Conservation (phyloP, 2,329 filamentous ascomycete genomes). For the Macrophomina pseudophaseolina region DNA sequence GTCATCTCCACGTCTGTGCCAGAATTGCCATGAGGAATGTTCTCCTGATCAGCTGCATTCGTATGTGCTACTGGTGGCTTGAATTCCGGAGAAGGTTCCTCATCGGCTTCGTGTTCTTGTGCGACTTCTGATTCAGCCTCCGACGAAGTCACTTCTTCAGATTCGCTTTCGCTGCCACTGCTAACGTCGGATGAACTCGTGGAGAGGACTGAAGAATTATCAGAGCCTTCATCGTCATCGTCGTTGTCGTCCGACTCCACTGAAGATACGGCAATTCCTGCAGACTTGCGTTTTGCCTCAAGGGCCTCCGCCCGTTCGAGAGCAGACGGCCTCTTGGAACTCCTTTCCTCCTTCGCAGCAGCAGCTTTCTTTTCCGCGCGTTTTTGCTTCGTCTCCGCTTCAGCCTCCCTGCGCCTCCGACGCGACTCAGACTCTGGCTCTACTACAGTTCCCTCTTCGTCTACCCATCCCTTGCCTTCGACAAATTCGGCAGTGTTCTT, state of each 20-base stretch:
- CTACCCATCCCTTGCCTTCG: constrained; percentile 87
- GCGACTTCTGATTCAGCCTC: constrained; percentile 32
- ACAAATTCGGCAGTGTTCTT: constrained; percentile 69
- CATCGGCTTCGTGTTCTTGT: constrained; percentile 31
- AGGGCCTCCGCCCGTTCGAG: constrained; percentile 16
- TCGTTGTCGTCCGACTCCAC: constrained; percentile 15
- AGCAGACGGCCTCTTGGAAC: constrained; percentile 28
- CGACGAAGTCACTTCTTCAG: constrained; percentile 28
- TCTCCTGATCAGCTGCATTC: constrained; percentile 28
- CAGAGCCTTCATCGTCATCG: constrained; percentile 21
- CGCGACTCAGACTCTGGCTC: constrained; percentile 55
- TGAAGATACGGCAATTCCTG: not conserved
- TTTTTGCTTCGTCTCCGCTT: constrained; percentile 25
- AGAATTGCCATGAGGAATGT: constrained; percentile 17
- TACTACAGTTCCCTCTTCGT: constrained; percentile 76
- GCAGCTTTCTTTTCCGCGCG: constrained; percentile 3
- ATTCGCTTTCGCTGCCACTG: constrained; percentile 26
- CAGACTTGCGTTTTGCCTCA: constrained; percentile 8
- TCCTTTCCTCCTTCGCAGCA: constrained; percentile 15
- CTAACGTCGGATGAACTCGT: constrained; percentile 41
- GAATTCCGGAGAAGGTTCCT: constrained; percentile 29
- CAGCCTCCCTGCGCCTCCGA: constrained; percentile 26
- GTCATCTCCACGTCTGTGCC: constrained; percentile 23
- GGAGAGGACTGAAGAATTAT: constrained; percentile 43
- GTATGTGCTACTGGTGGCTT: constrained; percentile 28